A percentile compares a stretch with the other conserved stretches of the same genome.
phyloP scores from a whole-genome alignment of 768 basidiomycete species.

The Hebeloma cylindrosporum region DNA sequence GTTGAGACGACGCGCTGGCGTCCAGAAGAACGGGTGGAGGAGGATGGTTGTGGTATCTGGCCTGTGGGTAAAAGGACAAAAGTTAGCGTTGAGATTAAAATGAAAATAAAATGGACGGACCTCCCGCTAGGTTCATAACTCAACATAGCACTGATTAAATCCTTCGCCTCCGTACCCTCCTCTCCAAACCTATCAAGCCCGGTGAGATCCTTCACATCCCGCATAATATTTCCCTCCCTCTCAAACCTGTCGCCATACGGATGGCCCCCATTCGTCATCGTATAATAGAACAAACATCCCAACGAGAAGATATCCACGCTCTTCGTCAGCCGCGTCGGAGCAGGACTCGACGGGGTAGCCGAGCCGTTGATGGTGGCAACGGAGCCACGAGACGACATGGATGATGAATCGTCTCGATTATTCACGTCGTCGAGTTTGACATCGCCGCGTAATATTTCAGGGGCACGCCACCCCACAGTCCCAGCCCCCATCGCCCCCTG shows the following conservation, averaged over 20 bases:
- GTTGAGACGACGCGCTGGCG: slow-evolving; percentile 74
- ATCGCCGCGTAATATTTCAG: slow-evolving; percentile 92
- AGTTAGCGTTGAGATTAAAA: slow-evolving; percentile 5
- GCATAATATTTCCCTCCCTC: slow-evolving; percentile 91
- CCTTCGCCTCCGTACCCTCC: slow-evolving; percentile 88
- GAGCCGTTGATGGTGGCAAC: slow-evolving; percentile 47
- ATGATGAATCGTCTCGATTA: slow-evolving; percentile 51
- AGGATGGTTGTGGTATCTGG: slow-evolving; percentile 88
- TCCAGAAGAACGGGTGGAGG: slow-evolving; percentile 97
- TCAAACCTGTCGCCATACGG: slow-evolving; percentile 94
- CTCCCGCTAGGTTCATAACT: slow-evolving; percentile 70
- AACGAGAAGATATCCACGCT: slow-evolving; percentile 96
- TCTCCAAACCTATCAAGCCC: slow-evolving; percentile 82
- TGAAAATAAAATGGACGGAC: slow-evolving; percentile 42
- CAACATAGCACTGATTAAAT: slow-evolving; percentile 80
- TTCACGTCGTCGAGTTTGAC: slow-evolving; percentile 84
- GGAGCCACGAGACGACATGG: slow-evolving; percentile 67
- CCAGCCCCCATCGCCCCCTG: slow-evolving; percentile 90
- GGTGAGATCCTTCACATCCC: slow-evolving; percentile 69
- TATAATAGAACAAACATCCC: slow-evolving; percentile 94
- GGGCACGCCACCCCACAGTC: slow-evolving; percentile 96
- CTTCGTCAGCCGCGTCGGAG: slow-evolving; percentile 79
- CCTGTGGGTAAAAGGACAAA: slow-evolving; percentile 37
- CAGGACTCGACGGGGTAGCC: slow-evolving; percentile 37
- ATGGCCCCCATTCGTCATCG: slow-evolving; percentile 85